Evolutionary conservation across 2,329 filamentous ascomycete species (phyloP).

Genomic region (Hysterium pulicare): DNA sequence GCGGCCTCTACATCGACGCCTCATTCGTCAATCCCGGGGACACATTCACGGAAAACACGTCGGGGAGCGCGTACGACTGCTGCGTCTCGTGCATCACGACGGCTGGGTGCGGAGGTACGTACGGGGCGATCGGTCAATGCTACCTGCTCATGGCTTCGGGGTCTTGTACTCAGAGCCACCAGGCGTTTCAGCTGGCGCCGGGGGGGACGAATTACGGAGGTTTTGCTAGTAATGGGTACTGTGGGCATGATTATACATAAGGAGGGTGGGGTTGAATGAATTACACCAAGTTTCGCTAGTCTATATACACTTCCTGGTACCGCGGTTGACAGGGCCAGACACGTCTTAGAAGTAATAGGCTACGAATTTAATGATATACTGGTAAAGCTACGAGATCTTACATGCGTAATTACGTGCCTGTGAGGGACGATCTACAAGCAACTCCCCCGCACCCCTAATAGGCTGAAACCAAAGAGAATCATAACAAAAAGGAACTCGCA

Average conservation of each 20-base stretch:
- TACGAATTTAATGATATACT: too few relatives aligned
- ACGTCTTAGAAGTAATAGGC: too few relatives aligned
- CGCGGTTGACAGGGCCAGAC: too few relatives aligned
- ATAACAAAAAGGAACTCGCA: too few relatives aligned
- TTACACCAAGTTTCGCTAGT: too few relatives aligned
- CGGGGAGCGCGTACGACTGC: background rate
- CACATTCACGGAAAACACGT: background rate
- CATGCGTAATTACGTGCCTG: too few relatives aligned
- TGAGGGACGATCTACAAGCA: too few relatives aligned
- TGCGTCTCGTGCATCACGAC: background rate
- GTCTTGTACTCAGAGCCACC: background rate
- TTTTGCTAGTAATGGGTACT: background rate
- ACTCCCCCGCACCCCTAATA: too few relatives aligned
- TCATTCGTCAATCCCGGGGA: background rate
- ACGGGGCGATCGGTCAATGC: background rate
- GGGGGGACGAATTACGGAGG: background rate
- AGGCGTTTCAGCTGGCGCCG: background rate
- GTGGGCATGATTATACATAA: background rate
- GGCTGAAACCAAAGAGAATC: too few relatives aligned
- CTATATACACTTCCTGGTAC: too few relatives aligned
- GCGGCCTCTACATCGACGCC: background rate
- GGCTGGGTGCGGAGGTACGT: background rate
- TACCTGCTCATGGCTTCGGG: background rate
- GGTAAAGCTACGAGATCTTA: too few relatives aligned
- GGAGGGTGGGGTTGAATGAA: too few relatives aligned